phyloP scores from a whole-genome alignment of 2,329 filamentous ascomycete genomes.

The Aspergillus transmontanensis region DNA sequence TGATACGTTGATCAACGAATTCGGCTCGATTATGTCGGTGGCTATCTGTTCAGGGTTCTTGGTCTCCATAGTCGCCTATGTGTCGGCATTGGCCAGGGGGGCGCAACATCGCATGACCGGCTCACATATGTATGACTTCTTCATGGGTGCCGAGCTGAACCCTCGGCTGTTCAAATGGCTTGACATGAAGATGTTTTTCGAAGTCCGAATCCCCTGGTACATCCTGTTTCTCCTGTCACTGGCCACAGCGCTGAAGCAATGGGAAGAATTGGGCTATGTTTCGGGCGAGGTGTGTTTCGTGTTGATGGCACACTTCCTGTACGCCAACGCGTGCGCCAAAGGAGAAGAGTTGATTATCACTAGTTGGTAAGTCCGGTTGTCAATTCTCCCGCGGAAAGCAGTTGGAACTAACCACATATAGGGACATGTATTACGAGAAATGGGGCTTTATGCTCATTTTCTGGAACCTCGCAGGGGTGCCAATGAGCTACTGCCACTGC shows the following conservation, averaged over 20 bases:
- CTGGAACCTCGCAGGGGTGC: slow-evolving; percentile 92
- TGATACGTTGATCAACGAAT: slow-evolving; percentile 90
- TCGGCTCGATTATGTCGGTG: slow-evolving; percentile 88
- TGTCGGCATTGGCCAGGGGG: slow-evolving; percentile 79
- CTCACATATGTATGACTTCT: slow-evolving; percentile 79
- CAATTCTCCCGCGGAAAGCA: too few species aligned
- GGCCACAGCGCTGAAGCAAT: slow-evolving; percentile 76
- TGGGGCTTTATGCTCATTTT: slow-evolving; percentile 97
- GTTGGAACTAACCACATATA: slow-evolving; percentile 3
- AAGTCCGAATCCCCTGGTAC: slow-evolving; percentile 92
- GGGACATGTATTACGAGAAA: slow-evolving; percentile 95
- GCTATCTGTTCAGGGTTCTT: slow-evolving; percentile 87
- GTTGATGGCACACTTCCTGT: slow-evolving; percentile 85
- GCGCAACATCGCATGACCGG: slow-evolving; percentile 90
- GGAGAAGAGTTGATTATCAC: slow-evolving; percentile 87
- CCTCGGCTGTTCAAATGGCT: slow-evolving; percentile 79
- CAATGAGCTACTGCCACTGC: slow-evolving; percentile 89
- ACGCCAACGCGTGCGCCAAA: slow-evolving; percentile 88
- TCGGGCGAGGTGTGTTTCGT: slow-evolving; percentile 79
- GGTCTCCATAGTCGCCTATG: slow-evolving; percentile 78
- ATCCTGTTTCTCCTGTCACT: slow-evolving; percentile 77
- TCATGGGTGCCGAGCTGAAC: slow-evolving; percentile 86
- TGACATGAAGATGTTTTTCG: slow-evolving; percentile 94
- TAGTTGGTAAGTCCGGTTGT: slow-evolving; percentile 63
- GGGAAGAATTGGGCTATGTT: slow-evolving; percentile 80